Conservation (phyloP, 768 basidiomycete species). For the Glaciozyma antarctica region DNA sequence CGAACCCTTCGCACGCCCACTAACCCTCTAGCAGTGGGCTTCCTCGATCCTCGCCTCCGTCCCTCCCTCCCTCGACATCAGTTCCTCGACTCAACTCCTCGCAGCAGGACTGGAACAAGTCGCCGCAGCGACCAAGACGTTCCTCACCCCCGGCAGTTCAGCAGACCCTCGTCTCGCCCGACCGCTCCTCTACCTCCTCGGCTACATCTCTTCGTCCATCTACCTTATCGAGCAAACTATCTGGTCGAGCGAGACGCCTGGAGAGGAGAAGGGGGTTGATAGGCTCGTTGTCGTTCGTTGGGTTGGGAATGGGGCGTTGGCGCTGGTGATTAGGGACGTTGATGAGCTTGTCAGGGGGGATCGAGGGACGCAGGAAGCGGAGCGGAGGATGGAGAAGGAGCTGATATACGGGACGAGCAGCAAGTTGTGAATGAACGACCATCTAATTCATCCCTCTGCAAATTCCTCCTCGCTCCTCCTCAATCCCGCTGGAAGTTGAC, state of each 20-base stretch:
- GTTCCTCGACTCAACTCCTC: not conserved
- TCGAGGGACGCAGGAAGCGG: no score
- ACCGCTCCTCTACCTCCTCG: constrained; percentile 53
- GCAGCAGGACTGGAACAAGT: constrained; percentile 38
- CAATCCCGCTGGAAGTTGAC: constrained; percentile 24
- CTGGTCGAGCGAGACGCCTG: constrained; percentile 46
- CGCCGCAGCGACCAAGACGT: constrained; percentile 9
- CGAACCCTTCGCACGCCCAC: no score
- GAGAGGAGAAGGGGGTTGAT: constrained; percentile 43
- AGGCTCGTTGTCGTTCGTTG: constrained; percentile 51
- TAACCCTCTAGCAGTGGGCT: constrained; percentile 4
- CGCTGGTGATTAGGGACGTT: no score
- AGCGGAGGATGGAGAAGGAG: no score
- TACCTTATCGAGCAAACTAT: constrained; percentile 61
- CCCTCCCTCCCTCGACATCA: not conserved
- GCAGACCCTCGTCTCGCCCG: constrained; percentile 47
- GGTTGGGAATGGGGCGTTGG: constrained; percentile 35
- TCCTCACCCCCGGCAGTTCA: not conserved
- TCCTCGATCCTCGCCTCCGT: not conserved
- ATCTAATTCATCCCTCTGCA: no score
- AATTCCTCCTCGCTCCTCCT: not conserved
- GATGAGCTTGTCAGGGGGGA: no score
- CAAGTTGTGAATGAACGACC: no score
- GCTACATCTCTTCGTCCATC: constrained; percentile 48
- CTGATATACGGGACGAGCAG: no score